These are phyloP conservation scores for Gonapodya sp. DNA, from an alignment of 192 early-diverging fungal species.

Conservation along the genomic window DNA sequence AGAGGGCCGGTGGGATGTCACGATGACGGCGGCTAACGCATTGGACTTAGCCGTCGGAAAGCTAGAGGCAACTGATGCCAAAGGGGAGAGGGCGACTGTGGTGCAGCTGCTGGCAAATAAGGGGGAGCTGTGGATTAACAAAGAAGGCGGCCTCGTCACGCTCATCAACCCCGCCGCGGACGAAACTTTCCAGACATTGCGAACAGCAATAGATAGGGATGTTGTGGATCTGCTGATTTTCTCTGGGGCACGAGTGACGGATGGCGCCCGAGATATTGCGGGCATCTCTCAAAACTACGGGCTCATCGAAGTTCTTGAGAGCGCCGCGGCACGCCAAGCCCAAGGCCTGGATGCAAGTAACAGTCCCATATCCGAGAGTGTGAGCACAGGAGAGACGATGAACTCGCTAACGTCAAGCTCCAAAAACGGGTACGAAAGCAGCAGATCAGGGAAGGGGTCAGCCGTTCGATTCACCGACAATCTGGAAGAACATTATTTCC, in stretches of 20 bases:
- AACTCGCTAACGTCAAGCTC: not conserved
- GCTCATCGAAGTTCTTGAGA: not conserved
- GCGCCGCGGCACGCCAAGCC: not conserved
- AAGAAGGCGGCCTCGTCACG: not conserved
- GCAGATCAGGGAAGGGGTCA: not conserved
- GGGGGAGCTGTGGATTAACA: not conserved
- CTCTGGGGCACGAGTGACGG: not conserved
- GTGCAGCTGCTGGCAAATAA: not conserved
- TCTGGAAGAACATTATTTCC: not conserved
- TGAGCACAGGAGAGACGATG: not conserved
- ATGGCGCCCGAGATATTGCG: not conserved
- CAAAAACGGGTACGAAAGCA: not conserved
- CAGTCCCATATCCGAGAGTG: not conserved
- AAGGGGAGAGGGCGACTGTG: not conserved
- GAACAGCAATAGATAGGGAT: not conserved
- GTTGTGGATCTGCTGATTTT: not conserved
- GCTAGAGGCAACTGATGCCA: not conserved
- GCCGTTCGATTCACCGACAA: not conserved
- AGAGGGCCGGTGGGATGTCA: not conserved
- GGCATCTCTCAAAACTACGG: not conserved
- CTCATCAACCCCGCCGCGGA: not conserved
- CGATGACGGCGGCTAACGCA: not conserved
- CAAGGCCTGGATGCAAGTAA: not conserved
- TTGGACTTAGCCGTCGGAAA: not conserved
- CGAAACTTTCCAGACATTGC: not conserved